Percentiles rank a stretch among this genome's conserved stretches.
Conservation (phyloP, 345 rosid genomes). For the Raphanus raphanistrum region DNA sequence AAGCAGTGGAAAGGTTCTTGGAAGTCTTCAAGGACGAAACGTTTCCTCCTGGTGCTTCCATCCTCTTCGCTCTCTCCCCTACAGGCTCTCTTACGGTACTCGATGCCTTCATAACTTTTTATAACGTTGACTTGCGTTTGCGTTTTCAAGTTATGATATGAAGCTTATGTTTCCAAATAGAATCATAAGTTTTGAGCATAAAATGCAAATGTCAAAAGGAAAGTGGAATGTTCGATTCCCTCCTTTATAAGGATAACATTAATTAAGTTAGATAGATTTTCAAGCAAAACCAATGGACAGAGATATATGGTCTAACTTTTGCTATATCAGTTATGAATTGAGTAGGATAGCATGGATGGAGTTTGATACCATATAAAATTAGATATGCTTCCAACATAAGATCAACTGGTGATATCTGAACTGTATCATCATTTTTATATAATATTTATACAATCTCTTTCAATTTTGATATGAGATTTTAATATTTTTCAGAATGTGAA, state of each 20-base stretch:
- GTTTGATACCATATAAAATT: neutral
- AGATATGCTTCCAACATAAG: neutral
- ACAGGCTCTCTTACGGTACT: conserved; percentile 48
- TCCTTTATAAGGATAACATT: neutral
- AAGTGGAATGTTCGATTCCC: neutral
- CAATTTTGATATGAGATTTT: neutral
- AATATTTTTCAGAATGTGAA: neutral
- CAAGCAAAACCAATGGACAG: neutral
- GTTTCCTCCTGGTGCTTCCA: conserved; percentile 73
- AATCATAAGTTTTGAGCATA: neutral
- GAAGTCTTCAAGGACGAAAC: conserved; percentile 59
- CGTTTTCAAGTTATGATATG: neutral
- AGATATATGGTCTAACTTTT: neutral
- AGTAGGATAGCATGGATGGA: neutral
- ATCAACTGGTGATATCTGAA: neutral
- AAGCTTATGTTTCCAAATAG: neutral
- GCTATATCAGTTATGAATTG: neutral
- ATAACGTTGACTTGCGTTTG: neutral
- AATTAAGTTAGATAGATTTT: neutral
- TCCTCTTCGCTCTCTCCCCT: conserved; percentile 62
- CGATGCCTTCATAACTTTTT: neutral
- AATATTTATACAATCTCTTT: neutral
- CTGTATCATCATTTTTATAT: neutral
- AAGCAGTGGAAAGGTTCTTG: conserved; percentile 60
- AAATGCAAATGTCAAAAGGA: neutral